Base-by-base conservation (phyloP, 352 stramenopile species). In the Aphanomyces invadans region DNA sequence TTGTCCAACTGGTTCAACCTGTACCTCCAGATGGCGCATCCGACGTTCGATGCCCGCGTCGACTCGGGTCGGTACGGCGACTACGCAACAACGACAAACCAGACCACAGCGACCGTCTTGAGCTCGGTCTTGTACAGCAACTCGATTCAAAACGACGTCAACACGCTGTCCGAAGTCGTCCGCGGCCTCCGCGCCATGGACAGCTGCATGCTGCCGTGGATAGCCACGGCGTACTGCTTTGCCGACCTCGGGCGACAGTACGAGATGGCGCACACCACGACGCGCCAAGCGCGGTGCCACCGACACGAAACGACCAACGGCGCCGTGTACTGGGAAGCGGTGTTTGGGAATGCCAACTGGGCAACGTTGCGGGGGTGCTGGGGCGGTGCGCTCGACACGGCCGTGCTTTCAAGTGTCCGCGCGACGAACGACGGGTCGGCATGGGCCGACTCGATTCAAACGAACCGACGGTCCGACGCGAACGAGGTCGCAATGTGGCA, bases 101-200 rank as follows among this genome's bases (percentile, higher is more conserved):
- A 10, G 7, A 28, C 32, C 2, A 25, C 36, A 21, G 23, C 23
- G 3, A 44, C 2, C 11, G 36, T 46, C n/a, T 4, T 31, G 7
- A 19, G 15, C 25, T 49, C 55, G 9, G 25, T 11, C 23, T 1
- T 52, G 5, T 67, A 67, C 23, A 44, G 42, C 31, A 67, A n/a
- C 25, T 29, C 29, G 19, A 36, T 60, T 17, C 60, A 67, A 25
- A 23, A 57, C 31, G 42, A 67, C 19, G 60, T 67, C 49, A 67
- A 59, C 19, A 32, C 38, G 19, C 45, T 67, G 2, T 26, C 29
- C 3, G n/a, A 59, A 23, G 32, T 67, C 60, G 32, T 67, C 12
- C 23, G 10, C 0, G 60, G 31, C 10, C 32, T 67, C 15, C 21
- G 60, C 0, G 5, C 2, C 2, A 67, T 60, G 45, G 46, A 67